Conservation (phyloP, 352 stramenopile genomes). For the Halophytophthora batemanensis region DNA sequence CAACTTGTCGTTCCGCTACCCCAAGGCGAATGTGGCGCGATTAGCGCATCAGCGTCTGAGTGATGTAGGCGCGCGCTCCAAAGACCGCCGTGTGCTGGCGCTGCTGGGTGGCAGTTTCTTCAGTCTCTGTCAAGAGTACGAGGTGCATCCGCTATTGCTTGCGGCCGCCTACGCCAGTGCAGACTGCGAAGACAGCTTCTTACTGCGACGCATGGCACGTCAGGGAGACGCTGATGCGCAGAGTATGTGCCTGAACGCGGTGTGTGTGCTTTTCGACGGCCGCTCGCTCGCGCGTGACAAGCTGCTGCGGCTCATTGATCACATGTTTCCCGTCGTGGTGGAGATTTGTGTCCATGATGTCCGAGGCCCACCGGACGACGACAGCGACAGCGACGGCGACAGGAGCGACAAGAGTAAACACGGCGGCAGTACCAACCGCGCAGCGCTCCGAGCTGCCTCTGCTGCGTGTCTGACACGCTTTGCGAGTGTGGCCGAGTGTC, state of each 20-base stretch:
- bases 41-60: conserved; percentile 34
- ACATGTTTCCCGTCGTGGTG: conserved; percentile 44
- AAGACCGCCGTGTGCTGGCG: conserved; percentile 21
- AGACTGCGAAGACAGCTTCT: conserved; percentile 20
- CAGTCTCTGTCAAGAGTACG: conserved; percentile 63
- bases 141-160: conserved; percentile 44
- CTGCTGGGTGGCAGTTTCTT: conserved; percentile 56
- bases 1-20: conserved; percentile 73
- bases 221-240: conserved; percentile 34
- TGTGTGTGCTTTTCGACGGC: conserved; percentile 66
- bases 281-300: conserved; percentile 35
- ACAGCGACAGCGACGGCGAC: neutral
- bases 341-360: conserved; percentile 29
- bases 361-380: neutral
- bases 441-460: conserved; percentile 38
- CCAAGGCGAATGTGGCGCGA: conserved; percentile 44
- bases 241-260: conserved; percentile 55
- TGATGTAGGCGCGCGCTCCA: conserved; percentile 24
- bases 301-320: conserved; percentile 35
- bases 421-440: conserved; percentile 5
- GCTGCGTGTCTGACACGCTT: conserved; percentile 71
- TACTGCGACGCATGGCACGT: conserved; percentile 34
- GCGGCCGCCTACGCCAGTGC: conserved; percentile 17
- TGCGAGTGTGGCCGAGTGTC: conserved; percentile 52
- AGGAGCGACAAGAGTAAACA: no score